phyloP scores from a whole-genome alignment of 2,329 filamentous ascomycete genomes.

The Fusarium liriodendri region DNA sequence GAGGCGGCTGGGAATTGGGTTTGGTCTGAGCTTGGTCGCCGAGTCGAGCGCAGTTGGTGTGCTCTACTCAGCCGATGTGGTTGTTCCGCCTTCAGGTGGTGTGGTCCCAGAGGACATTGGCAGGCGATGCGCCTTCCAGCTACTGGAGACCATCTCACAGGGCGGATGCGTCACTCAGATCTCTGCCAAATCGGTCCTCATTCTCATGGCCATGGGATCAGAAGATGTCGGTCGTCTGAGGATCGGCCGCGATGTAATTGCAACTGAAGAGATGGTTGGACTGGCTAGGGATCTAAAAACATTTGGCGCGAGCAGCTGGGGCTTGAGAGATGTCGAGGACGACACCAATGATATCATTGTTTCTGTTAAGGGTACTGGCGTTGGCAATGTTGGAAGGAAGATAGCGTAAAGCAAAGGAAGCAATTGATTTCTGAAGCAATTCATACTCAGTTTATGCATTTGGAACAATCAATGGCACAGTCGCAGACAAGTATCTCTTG shows the following conservation, averaged over 20 bases:
- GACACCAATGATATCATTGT: constrained; percentile 82
- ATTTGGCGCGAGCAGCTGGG: constrained; percentile 95
- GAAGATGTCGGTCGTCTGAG: constrained; percentile 93
- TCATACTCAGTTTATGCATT: constrained; percentile 29
- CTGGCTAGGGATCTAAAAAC: constrained; percentile 85
- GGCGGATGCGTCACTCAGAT: constrained; percentile 84
- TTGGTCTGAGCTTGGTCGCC: constrained; percentile 89
- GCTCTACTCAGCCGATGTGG: constrained; percentile 88
- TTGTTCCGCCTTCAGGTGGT: constrained; percentile 80
- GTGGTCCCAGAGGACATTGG: constrained; percentile 91
- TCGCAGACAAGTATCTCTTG: constrained; percentile 10
- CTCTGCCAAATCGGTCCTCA: constrained; percentile 80
- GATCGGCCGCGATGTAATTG: constrained; percentile 84
- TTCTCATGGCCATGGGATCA: constrained; percentile 96
- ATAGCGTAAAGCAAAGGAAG: constrained; percentile 64
- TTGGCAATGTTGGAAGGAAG: constrained; percentile 95
- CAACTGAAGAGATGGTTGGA: constrained; percentile 81
- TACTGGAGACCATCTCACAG: constrained; percentile 83
- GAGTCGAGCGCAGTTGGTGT: constrained; percentile 87
- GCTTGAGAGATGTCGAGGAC: constrained; percentile 78
- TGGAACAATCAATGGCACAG: background rate
- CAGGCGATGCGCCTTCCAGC: constrained; percentile 85
- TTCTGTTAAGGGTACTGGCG: constrained; percentile 90
- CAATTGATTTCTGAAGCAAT: constrained; percentile 22
- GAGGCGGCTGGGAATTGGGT: constrained; percentile 84